Base-by-base conservation (phyloP, 2,329 filamentous ascomycete species). In the Calonectria pseudoturangicola region DNA sequence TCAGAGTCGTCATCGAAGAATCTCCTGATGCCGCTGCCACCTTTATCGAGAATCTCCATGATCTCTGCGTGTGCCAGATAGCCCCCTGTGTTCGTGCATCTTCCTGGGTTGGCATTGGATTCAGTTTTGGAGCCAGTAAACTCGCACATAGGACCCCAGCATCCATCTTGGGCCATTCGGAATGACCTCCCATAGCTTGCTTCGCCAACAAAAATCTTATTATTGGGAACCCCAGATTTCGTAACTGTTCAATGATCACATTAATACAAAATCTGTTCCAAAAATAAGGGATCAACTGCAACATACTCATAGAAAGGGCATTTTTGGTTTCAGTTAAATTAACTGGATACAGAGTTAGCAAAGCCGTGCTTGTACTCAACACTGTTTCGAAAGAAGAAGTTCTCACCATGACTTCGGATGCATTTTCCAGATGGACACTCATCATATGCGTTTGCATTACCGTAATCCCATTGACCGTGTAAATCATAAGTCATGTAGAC, bases 401-500 rank as follows among this genome's bases (percentile, higher is more conserved):
- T 15, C 47, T 27, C 25, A 50, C 47, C 25, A 21, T 71, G 50
- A 10, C 66, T 70, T 3, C 82, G 79, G 0, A 86, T 78, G 67
- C 83, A 85, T 51, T 82, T 83, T 8, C 84, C 84, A 0, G 64
- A 66, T 1, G 58, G 67, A 56, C 83, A 83, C 18, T 74, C 73
- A 21, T 73, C 48, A 12, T 63, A 71, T 12, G 68, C 72, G 50
- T 66, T 75, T 21, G 47, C 21, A 68, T 85, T 86, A 7, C 68
- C 51, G 21, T 72, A 69, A 12, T 48, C 45, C 45, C 45, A 48
- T 12, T 48, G 45, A 7, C 85, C 85, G n/a, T 84, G 82, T 0
- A 84, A 67, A 54, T 84, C 82, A 16, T 84, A 84, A 3, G 82
- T 82, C 80, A 84, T 84, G 33, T 79, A 84, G 15, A 84, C 75